Evolutionary conservation across 371 early-diverging fungal genomes (phyloP), one percentile per base, ranked within the genome.

Genomic region (Chytridiales sp.): DNA sequence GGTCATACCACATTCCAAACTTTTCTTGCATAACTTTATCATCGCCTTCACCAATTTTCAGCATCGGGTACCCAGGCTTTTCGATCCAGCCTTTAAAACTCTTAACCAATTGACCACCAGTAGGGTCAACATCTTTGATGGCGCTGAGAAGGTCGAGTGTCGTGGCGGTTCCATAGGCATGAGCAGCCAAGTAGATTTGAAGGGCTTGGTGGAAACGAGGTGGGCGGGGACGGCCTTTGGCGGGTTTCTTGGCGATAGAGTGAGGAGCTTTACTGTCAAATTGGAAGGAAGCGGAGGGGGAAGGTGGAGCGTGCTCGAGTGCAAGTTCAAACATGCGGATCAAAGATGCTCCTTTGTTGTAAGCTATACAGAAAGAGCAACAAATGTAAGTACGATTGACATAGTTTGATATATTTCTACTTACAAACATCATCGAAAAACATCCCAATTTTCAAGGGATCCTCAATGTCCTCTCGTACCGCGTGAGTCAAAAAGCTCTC

Each of bases 301-400:
- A 9, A 30, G 38, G 15, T 1, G 50, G 55, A 6, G 62, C 44
- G 0, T 17, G 15, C 24, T 52, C 62, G 27, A 54, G 47, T 34
- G 36, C 34, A 3, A n/a, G 22, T 24, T 62, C 44, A 30, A 62
- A 39, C 63, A 62, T 62, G 13, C 63, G 56, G 15, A 62, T 47
- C 13, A 62, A 21, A n/a, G 56, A 31, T 3, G 63, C 63, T 8
- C 63, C 63, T 36, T 62, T 62, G 40, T 26, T 32, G 44, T 62
- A 62, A 40, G 55, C 63, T 62, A 36, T 38, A 32, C 21, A 2
- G 21, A 13, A 24, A 40, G 15, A 24, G 1, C 13, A 13, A 29
- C 24, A n/a, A 57, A 39, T 22, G 36, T 35, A 17, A 36, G 31
- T 17, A 11, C 2, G 26, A 30, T 31, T 27, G 40, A 50, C 15